Base-by-base conservation (phyloP, 441 rosid genomes). In the Melastoma candidum region DNA sequence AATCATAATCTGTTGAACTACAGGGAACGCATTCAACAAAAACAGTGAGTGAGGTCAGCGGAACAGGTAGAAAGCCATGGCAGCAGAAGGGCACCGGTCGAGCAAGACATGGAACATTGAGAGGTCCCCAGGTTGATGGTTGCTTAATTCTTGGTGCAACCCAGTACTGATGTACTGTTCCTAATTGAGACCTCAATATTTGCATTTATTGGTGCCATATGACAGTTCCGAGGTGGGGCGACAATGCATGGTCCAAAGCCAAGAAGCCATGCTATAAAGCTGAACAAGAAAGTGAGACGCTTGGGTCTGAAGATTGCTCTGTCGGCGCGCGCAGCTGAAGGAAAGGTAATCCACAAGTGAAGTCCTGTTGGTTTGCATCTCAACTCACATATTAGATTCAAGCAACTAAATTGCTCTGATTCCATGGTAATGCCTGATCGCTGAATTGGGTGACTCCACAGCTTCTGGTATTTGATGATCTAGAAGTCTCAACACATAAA, bases 21-120 rank as follows among this genome's bases (percentile, higher is more conserved):
- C 73, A 92, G 95, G 97, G 95, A 64, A 82, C 97, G 11, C 95
- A 92, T 75, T 88, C 95, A 47, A 92, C 97, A 54, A 88, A 88
- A 86, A 84, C 98, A 26, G 59, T 88, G 50, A 81, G 93, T 67
- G 95, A 88, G 73, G 98, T 93, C 64, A 84, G 97, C 48, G 95
- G 97, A 57, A 93, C 98, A 55, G 98, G 98, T 39, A 79, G 76
- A 74, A 93, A 88, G 71, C 95, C 97, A n/a, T 84, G 88, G 78
- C 60, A 12, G 47, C 98, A 93, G 73, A 93, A 88, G 72, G 88
- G 92, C 61, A 71, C 82, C 46, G 97, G 98, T 65, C 71, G 80
- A 71, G 97, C 98, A 44, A 79, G 97, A 73, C 97, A 88, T 49
- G 97, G 98, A 56, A 77, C 92, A 36, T 60, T 75, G 63, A 92